phyloP scores from a whole-genome alignment of 176 grass and related monocot species.

The Panicum miliaceum region DNA sequence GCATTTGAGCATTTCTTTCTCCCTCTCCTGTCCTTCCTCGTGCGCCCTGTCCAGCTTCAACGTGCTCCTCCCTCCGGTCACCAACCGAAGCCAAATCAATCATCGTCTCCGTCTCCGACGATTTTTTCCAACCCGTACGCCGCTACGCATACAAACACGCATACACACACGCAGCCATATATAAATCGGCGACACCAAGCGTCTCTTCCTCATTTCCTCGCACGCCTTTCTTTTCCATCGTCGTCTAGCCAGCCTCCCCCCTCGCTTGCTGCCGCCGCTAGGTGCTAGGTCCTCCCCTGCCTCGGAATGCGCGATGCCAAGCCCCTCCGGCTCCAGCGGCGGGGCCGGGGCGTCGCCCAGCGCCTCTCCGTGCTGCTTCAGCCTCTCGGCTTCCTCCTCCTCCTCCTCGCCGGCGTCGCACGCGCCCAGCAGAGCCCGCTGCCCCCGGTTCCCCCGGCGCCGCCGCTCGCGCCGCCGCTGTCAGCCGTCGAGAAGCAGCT shows the following conservation, averaged over 20 bases:
- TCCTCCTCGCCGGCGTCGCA: constrained; percentile 1
- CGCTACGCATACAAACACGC: neutral
- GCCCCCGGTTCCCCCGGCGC: neutral
- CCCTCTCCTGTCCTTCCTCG: too few species aligned
- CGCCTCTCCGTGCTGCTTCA: neutral
- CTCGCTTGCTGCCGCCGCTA: too few species aligned
- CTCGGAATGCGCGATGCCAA: constrained; percentile 42
- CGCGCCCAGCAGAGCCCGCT: neutral
- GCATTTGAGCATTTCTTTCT: neutral
- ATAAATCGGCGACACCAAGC: neutral
- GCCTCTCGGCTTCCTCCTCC: neutral
- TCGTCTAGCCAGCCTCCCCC: neutral
- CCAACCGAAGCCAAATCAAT: neutral
- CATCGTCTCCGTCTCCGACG: neutral
- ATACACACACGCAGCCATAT: neutral
- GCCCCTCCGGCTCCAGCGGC: neutral
- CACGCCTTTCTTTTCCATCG: neutral
- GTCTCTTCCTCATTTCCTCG: neutral
- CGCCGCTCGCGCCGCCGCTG: constrained; percentile 16
- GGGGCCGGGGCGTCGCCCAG: neutral
- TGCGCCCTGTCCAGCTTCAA: neutral
- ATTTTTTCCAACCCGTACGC: neutral
- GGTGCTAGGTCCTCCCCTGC: neutral
- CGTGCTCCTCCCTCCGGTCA: neutral
- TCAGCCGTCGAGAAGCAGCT: constrained; percentile 25